Percentiles rank a stretch among this genome's conserved stretches.
Evolutionary conservation across 805 yeast genomes (phyloP).

Genomic region (Kazachstania viticola): DNA sequence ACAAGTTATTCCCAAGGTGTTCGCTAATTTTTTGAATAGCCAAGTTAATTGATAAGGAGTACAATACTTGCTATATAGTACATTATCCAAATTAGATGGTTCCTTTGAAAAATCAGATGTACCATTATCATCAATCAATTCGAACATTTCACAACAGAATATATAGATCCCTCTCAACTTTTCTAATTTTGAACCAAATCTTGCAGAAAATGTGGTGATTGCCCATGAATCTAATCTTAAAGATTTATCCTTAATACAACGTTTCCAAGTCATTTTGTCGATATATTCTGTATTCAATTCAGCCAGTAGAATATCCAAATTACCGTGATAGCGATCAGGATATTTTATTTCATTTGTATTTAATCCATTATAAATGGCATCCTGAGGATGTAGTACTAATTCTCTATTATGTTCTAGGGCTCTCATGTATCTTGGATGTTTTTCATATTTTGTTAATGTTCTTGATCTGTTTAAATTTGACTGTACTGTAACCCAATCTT

Average conservation of each 20-base stretch:
- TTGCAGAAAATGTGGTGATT: slow-evolving; percentile 38
- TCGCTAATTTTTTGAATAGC: slow-evolving; percentile 62
- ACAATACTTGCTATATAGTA: slow-evolving; percentile 40
- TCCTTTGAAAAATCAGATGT: slow-evolving; percentile 26
- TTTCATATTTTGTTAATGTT: slow-evolving; percentile 56
- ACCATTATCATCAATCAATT: slow-evolving; percentile 31
- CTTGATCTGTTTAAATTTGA: slow-evolving; percentile 63
- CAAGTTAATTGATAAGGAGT: slow-evolving; percentile 64
- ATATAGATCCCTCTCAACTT: slow-evolving; percentile 53
- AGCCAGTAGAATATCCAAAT: slow-evolving; percentile 22
- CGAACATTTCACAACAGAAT: slow-evolving; percentile 50
- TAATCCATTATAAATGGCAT: slow-evolving; percentile 32
- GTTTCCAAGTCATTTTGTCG: slow-evolving; percentile 32
- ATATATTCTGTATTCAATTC: slow-evolving; percentile 30
- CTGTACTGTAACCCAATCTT: slow-evolving; percentile 42
- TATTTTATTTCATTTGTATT: slow-evolving; percentile 37
- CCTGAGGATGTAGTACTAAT: slow-evolving; percentile 51
- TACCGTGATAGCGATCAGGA: slow-evolving; percentile 17
- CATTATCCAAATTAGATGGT: slow-evolving; percentile 32
- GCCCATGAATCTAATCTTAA: slow-evolving; percentile 46
- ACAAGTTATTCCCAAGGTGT: slow-evolving; percentile 55
- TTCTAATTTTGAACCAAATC: slow-evolving; percentile 44
- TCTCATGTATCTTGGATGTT: slow-evolving; percentile 56
- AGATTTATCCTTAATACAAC: slow-evolving; percentile 29
- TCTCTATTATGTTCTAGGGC: slow-evolving; percentile 49